These are phyloP conservation scores for Ramalina intermedia DNA, from an alignment of 495 filamentous ascomycete species.

Conservation along the genomic window DNA sequence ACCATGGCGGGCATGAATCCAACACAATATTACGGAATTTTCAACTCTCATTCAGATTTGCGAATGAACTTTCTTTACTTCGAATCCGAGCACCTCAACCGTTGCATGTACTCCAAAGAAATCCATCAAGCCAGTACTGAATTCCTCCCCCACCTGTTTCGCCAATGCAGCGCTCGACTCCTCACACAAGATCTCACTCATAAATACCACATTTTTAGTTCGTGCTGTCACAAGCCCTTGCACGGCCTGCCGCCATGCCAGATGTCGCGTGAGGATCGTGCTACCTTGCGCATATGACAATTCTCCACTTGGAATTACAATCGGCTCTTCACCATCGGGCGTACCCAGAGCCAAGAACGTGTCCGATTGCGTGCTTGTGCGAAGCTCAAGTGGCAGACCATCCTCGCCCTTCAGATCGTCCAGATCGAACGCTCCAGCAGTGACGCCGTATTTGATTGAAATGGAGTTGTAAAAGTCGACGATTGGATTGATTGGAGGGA, in stretches of 20 bases:
- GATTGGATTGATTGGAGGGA: background rate
- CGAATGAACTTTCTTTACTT: too few relatives aligned
- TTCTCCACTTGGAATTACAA: background rate
- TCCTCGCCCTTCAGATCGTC: background rate
- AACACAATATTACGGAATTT: too few relatives aligned
- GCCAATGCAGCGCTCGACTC: background rate
- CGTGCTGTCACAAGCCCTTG: background rate
- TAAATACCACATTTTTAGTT: background rate
- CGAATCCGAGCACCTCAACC: too few relatives aligned
- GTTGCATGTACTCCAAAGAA: too few relatives aligned
- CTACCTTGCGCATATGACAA: background rate
- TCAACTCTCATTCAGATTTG: too few relatives aligned
- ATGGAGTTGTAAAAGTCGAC: background rate
- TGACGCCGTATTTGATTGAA: background rate
- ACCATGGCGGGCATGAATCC: too few relatives aligned
- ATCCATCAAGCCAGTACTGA: too few relatives aligned
- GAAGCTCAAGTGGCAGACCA: background rate
- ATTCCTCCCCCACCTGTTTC: background rate
- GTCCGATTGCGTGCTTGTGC: background rate
- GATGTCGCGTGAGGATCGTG: background rate
- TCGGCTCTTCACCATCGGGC: background rate
- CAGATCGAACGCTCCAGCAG: background rate
- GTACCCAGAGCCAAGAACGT: background rate
- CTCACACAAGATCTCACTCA: background rate
- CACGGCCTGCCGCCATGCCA: background rate